A percentile compares a stretch with the other conserved stretches of the same genome.
These are phyloP conservation scores for Schizosaccharomyces versatilis DNA, from an alignment of 1,139 yeast genomes.

Conservation along the genomic window DNA sequence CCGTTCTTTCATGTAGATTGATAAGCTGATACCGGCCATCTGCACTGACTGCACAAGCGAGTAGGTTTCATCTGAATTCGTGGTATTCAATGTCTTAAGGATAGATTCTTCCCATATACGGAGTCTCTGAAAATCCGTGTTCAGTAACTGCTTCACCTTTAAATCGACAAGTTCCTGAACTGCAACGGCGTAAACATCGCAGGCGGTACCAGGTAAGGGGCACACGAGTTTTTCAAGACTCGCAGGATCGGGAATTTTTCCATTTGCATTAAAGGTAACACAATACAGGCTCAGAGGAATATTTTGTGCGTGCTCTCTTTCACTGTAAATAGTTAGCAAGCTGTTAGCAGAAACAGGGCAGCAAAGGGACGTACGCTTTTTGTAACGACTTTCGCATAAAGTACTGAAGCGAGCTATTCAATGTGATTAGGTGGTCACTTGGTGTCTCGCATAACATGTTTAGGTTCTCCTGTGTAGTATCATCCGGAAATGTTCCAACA, in stretches of 20 bases:
- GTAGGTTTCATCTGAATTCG: conserved; percentile 28
- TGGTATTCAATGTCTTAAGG: conserved; percentile 30
- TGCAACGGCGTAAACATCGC: conserved; percentile 60
- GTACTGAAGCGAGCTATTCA: no score
- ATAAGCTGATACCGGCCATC: conserved; percentile 66
- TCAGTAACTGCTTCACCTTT: conserved; percentile 71
- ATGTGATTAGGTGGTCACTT: no score
- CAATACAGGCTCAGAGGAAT: not conserved
- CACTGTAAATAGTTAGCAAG: no score
- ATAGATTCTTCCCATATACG: conserved; percentile 62
- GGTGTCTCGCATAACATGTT: conserved; percentile 46
- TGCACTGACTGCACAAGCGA: conserved; percentile 66
- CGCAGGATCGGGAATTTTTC: not conserved
- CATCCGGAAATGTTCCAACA: conserved; percentile 85
- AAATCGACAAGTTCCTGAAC: conserved; percentile 83
- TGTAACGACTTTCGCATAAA: no score
- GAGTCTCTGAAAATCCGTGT: conserved; percentile 50
- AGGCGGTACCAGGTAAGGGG: conserved; percentile 36
- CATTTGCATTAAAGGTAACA: not conserved
- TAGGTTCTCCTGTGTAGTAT: conserved; percentile 32
- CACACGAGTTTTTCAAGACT: not conserved
- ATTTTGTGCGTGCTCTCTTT: no score
- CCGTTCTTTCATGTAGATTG: conserved; percentile 45
- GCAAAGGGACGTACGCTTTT: no score
- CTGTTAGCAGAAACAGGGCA: no score